phyloP scores from a whole-genome alignment of 768 basidiomycete genomes.

The Calocybe gangraenosa region DNA sequence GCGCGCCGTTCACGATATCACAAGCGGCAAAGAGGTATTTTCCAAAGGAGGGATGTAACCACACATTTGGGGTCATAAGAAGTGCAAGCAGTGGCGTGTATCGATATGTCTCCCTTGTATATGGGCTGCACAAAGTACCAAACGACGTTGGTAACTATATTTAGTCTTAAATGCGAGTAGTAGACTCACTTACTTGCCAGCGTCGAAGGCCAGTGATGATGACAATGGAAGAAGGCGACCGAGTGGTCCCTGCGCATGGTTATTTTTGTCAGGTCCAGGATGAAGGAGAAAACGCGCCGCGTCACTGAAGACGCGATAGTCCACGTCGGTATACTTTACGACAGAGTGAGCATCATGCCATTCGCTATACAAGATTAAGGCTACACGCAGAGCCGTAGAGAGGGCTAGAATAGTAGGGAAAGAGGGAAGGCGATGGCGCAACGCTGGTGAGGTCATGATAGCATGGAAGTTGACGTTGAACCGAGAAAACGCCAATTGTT shows the following conservation, averaged over 20 bases:
- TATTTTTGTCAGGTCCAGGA: slow-evolving; percentile 37
- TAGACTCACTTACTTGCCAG: slow-evolving; percentile 74
- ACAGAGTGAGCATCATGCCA: slow-evolving; percentile 82
- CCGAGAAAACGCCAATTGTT: neutral
- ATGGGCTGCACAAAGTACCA: slow-evolving; percentile 58
- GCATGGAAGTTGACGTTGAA: slow-evolving; percentile 7
- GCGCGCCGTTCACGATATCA: slow-evolving; percentile 74
- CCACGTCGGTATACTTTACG: slow-evolving; percentile 97
- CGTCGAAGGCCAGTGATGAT: slow-evolving; percentile 25
- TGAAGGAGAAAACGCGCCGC: slow-evolving; percentile 69
- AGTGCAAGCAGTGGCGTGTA: slow-evolving; percentile 93
- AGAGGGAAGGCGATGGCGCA: slow-evolving; percentile 26
- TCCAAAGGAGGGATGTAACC: slow-evolving; percentile 83
- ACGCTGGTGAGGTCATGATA: slow-evolving; percentile 15
- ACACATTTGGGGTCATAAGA: slow-evolving; percentile 73
- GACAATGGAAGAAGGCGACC: slow-evolving; percentile 33
- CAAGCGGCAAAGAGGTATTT: slow-evolving; percentile 84
- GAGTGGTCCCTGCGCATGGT: slow-evolving; percentile 52
- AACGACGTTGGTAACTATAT: slow-evolving; percentile 11
- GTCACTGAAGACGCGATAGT: slow-evolving; percentile 94
- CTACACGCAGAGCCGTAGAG: slow-evolving; percentile 58
- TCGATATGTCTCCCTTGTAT: slow-evolving; percentile 87
- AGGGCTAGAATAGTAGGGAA: slow-evolving; percentile 51
- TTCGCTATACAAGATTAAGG: slow-evolving; percentile 80
- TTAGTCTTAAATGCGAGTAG: slow-evolving; percentile 1